Percentiles rank a stretch among this genome's conserved stretches.
These are phyloP conservation scores for Spirogloea muscicola DNA, from an alignment of 139 green algal species.

Conservation along the genomic window DNA sequence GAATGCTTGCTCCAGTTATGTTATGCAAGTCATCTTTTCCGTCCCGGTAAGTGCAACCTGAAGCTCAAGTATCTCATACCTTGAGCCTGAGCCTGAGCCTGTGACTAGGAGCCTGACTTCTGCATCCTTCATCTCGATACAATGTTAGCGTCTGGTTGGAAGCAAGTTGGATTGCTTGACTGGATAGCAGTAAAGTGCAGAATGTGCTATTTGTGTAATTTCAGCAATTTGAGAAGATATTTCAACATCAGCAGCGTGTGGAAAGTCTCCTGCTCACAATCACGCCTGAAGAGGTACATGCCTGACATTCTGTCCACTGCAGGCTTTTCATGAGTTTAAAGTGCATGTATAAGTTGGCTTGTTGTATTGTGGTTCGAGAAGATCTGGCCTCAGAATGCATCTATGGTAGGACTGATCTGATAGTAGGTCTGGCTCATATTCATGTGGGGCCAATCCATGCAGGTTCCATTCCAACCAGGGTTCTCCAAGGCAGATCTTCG, in stretches of 20 bases:
- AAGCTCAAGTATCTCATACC: too few relatives aligned
- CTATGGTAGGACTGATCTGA: not conserved
- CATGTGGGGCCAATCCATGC: not conserved
- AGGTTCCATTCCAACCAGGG: conserved; percentile 38
- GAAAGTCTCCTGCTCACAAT: conserved; percentile 6
- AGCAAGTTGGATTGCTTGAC: not conserved
- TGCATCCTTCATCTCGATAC: too few relatives aligned
- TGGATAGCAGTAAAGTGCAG: not conserved
- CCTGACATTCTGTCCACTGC: not conserved
- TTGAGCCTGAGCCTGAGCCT: too few relatives aligned
- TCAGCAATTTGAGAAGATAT: conserved; percentile 27
- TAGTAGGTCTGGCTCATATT: too few relatives aligned
- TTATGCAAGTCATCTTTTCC: conserved; percentile 17
- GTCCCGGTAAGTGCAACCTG: too few relatives aligned
- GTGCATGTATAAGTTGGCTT: not conserved
- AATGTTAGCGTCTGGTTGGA: not conserved
- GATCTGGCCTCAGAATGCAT: too few relatives aligned
- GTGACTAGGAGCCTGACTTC: not conserved
- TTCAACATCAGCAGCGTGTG: conserved; percentile 8
- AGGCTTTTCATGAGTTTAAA: too few relatives aligned
- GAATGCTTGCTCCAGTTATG: conserved; percentile 24
- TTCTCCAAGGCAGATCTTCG: conserved; percentile 31
- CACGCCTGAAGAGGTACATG: conserved; percentile 9
- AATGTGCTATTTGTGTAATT: too few relatives aligned
- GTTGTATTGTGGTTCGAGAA: not conserved